Percentiles rank a stretch among this genome's conserved stretches.
These are phyloP conservation scores for Psilocybe cubensis DNA, from an alignment of 768 basidiomycete species.

Conservation along the genomic window DNA sequence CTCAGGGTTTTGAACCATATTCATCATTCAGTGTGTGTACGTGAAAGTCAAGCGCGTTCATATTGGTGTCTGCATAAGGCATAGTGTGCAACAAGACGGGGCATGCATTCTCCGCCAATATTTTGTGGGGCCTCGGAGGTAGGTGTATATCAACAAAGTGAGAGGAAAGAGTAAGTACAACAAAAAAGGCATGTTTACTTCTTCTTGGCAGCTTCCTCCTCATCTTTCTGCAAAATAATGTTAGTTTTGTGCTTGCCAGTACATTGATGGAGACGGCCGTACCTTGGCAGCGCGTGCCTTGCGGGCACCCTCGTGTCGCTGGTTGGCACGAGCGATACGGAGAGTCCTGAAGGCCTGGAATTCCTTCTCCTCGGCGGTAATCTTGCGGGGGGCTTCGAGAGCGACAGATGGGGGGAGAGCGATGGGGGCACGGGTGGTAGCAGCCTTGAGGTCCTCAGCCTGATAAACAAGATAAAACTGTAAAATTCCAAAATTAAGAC, in stretches of 20 bases:
- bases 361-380: slow-evolving; percentile 87
- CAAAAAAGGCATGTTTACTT: slow-evolving; percentile 54
- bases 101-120: slow-evolving; percentile 28
- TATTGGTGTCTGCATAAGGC: slow-evolving; percentile 39
- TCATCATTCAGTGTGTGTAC: background rate
- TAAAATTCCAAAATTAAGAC: background rate
- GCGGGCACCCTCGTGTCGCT: slow-evolving; percentile 86
- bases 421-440: slow-evolving; percentile 69
- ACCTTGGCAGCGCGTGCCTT: slow-evolving; percentile 88
- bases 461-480: slow-evolving; percentile 30
- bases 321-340: slow-evolving; percentile 79
- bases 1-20: background rate
- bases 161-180: slow-evolving; percentile 27
- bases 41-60: slow-evolving; percentile 26
- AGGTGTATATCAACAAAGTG: slow-evolving; percentile 29
- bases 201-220: slow-evolving; percentile 92
- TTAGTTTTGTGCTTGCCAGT: background rate
- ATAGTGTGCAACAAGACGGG: slow-evolving; percentile 35
- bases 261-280: slow-evolving; percentile 26
- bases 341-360: slow-evolving; percentile 90
- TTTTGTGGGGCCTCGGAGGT: slow-evolving; percentile 39
- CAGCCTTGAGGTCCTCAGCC: slow-evolving; percentile 82
- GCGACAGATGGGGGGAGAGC: slow-evolving; percentile 70
- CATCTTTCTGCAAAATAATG: slow-evolving; percentile 65
- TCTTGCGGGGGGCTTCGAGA: slow-evolving; percentile 89